phyloP scores from a whole-genome alignment of 768 basidiomycete genomes.

The Agaricus subrufescens region DNA sequence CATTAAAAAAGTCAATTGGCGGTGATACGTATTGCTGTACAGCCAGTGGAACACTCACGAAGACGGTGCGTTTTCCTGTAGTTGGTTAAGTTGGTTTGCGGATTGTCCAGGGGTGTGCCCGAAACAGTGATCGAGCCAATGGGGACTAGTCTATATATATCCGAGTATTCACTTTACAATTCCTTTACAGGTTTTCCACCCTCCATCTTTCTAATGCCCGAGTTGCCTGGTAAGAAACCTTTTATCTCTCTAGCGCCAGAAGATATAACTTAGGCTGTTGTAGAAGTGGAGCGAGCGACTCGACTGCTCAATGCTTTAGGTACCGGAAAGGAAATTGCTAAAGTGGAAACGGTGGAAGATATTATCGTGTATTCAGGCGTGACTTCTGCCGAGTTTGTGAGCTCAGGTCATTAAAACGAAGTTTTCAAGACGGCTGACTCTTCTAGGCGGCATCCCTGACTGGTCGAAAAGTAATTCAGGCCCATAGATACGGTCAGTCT shows the following conservation, averaged over 20 bases:
- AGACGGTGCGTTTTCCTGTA: too few species aligned
- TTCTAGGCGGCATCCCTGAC: slow-evolving; percentile 49
- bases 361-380: slow-evolving; percentile 55
- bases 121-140: too few species aligned
- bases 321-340: slow-evolving; percentile 45
- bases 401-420: slow-evolving; percentile 19
- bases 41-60: too few species aligned
- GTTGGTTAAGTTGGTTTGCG: too few species aligned
- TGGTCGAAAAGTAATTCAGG: slow-evolving; percentile 42
- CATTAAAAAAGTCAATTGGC: too few species aligned
- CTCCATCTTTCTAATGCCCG: slow-evolving; percentile 36
- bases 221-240: slow-evolving; percentile 41
- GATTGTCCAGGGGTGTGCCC: background rate
- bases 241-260: background rate
- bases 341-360: slow-evolving; percentile 58
- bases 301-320: slow-evolving; percentile 49
- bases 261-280: background rate
- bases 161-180: background rate
- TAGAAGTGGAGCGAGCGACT: slow-evolving; percentile 71
- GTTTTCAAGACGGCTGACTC: slow-evolving; percentile 3
- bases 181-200: background rate
- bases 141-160: background rate
- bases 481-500: slow-evolving; percentile 47
- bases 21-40: too few species aligned
- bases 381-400: slow-evolving; percentile 59